Percentiles rank a stretch among this genome's conserved stretches.
Evolutionary conservation across 179 eudicot genomes (phyloP).

Genomic region (Actinidia arguta): DNA sequence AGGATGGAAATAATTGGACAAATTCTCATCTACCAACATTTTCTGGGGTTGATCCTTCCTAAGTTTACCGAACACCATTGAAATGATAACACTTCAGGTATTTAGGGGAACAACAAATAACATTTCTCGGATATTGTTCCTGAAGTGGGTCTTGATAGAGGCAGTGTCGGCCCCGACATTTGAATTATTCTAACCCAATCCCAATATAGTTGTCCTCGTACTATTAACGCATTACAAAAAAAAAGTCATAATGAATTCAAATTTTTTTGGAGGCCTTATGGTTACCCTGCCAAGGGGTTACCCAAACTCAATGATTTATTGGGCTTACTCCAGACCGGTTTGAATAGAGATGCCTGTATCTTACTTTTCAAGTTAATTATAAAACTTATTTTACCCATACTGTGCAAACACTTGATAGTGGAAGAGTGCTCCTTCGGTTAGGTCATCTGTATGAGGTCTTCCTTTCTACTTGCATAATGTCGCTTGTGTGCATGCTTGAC

Average conservation of each 20-base stretch:
- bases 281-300: too few species aligned
- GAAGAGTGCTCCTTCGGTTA: slow-evolving; percentile 54
- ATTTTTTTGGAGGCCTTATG: too few species aligned
- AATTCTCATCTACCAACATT: slow-evolving; percentile 62
- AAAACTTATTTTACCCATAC: background rate
- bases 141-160: slow-evolving; percentile 6
- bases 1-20: slow-evolving; percentile 80
- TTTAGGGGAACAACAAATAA: background rate
- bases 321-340: background rate
- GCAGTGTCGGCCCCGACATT: too few species aligned
- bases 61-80: slow-evolving; percentile 83
- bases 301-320: too few species aligned
- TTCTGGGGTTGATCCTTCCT: slow-evolving; percentile 79
- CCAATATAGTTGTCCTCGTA: too few species aligned
- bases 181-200: too few species aligned
- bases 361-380: background rate
- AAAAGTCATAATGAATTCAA: too few species aligned
- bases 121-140: background rate
- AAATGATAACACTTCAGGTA: slow-evolving; percentile 90
- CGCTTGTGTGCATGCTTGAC: slow-evolving; percentile 10
- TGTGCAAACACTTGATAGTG: slow-evolving; percentile 55
- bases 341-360: too few species aligned
- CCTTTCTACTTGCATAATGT: slow-evolving; percentile 13
- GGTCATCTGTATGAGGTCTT: slow-evolving; percentile 67
- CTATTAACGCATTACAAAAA: background rate